Evolutionary conservation across 495 filamentous ascomycete genomes (phyloP).

Genomic region (Ramalina peruviana): DNA sequence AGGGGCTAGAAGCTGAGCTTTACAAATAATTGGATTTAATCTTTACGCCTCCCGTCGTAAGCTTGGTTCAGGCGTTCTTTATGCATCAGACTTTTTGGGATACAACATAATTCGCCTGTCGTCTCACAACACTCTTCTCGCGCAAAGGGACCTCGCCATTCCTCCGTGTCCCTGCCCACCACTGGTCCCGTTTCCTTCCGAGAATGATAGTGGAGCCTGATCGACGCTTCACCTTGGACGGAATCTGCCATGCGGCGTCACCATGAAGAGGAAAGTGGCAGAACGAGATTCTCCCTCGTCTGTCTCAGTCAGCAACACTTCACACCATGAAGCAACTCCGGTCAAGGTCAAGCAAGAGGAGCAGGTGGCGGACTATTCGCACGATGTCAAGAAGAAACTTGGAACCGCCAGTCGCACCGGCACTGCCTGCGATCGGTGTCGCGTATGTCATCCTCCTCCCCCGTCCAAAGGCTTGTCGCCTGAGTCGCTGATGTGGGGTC

Average conservation of each 20-base stretch:
- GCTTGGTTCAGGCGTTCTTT: no score
- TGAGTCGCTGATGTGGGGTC: background rate
- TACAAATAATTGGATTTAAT: no score
- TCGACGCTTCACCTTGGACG: background rate
- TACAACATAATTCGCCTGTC: no score
- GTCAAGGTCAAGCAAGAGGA: slow-evolving; percentile 14
- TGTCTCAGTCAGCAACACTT: background rate
- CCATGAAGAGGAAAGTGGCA: slow-evolving; percentile 2
- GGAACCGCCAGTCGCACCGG: slow-evolving; percentile 56
- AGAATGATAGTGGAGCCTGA: no score
- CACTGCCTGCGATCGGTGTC: slow-evolving; percentile 85
- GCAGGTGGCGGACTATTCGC: slow-evolving; percentile 48
- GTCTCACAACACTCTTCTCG: no score
- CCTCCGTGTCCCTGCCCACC: no score
- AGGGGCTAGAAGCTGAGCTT: no score
- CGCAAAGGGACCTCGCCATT: no score
- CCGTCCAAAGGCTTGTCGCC: background rate
- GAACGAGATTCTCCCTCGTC: background rate
- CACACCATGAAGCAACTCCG: slow-evolving; percentile 5
- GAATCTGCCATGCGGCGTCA: slow-evolving; percentile 2
- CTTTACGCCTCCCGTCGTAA: no score
- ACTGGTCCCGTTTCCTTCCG: no score
- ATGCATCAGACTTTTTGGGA: no score
- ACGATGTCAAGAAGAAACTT: slow-evolving; percentile 48
- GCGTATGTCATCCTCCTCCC: slow-evolving; percentile 34